A percentile compares a stretch with the other conserved stretches of the same genome.
Conservation (phyloP, 768 basidiomycete genomes). For the Collybiopsis luxurians region DNA sequence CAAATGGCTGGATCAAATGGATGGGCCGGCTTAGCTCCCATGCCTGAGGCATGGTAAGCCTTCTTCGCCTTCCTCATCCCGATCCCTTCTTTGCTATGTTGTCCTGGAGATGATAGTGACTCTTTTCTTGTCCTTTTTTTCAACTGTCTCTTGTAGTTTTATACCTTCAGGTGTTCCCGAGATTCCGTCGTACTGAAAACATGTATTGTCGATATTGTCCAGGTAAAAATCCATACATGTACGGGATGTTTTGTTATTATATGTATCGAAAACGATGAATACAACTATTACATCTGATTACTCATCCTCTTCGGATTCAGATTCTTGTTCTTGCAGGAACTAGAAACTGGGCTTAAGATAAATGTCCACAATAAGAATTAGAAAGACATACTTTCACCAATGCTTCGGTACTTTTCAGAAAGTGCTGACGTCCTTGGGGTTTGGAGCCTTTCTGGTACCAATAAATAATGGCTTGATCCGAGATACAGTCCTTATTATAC, state of each 20-base stretch:
- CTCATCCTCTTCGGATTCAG: slow-evolving; percentile 63
- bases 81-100: not conserved
- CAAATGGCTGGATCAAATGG: slow-evolving; percentile 68
- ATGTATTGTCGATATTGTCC: not conserved
- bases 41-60: slow-evolving; percentile 82
- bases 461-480: slow-evolving; percentile 95
- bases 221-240: not conserved
- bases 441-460: slow-evolving; percentile 98
- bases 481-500: slow-evolving; percentile 94
- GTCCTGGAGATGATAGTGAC: not conserved
- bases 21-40: slow-evolving; percentile 70
- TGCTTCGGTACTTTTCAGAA: slow-evolving; percentile 83
- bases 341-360: slow-evolving; percentile 24
- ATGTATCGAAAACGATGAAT: not conserved
- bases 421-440: slow-evolving; percentile 92
- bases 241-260: too few species aligned
- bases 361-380: not conserved
- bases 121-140: not conserved
- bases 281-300: slow-evolving; percentile 13
- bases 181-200: slow-evolving; percentile 6
- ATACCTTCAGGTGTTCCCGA: not conserved
- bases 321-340: slow-evolving; percentile 90
- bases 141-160: not conserved
- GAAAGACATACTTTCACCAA: slow-evolving; percentile 74
- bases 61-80: slow-evolving; percentile 5